Conservation (phyloP, 1,284 basidiomycete species). For the Sporisorium reilianum region DNA sequence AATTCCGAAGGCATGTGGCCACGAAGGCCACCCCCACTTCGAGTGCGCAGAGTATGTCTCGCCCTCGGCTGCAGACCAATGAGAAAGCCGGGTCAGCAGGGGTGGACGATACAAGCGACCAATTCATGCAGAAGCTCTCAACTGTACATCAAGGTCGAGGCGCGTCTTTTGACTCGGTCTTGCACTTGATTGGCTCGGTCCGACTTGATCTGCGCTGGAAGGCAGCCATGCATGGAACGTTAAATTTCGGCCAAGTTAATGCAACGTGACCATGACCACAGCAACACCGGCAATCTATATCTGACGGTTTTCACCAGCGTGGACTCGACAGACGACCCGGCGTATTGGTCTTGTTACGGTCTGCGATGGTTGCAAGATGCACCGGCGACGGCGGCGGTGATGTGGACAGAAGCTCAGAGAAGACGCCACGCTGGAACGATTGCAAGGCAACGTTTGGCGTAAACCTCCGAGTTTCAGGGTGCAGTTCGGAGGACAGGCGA, state of each 20-base stretch:
- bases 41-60: no score
- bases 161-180: no score
- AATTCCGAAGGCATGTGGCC: no score
- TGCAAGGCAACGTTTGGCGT: not conserved
- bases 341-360: not conserved
- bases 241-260: not conserved
- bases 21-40: no score
- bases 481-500: not conserved
- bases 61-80: no score
- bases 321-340: not conserved
- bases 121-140: not conserved
- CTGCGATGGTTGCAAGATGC: not conserved
- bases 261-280: not conserved
- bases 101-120: not conserved
- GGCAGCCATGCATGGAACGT: not conserved
- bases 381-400: conserved; percentile 3
- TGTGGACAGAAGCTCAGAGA: not conserved
- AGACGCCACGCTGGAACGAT: not conserved
- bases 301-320: not conserved
- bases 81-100: not conserved
- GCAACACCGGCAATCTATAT: no score
- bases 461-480: not conserved
- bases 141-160: no score
- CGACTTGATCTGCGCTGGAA: not conserved
- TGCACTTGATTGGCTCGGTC: not conserved